These are phyloP conservation scores for Inga leiocalycina DNA, from an alignment of 306 rosid species.

Conservation along the genomic window DNA sequence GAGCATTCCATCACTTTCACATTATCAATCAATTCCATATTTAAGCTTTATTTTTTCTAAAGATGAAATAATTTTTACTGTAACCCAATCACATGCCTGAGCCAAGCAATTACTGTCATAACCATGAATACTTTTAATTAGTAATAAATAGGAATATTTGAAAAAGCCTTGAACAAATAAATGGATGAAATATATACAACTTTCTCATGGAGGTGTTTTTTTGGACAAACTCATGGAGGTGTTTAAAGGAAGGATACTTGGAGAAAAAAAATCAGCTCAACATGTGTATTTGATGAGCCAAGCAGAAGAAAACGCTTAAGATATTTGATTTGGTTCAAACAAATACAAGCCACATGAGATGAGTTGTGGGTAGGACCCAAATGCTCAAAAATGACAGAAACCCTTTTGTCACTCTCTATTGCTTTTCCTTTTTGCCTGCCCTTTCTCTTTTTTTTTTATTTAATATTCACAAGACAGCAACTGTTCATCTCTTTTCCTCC, in stretches of 20 bases:
- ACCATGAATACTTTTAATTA: not conserved
- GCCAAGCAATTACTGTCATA: not conserved
- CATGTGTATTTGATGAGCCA: slow-evolving; percentile 28
- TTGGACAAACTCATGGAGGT: slow-evolving; percentile 3
- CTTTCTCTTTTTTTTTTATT: slow-evolving; percentile 11
- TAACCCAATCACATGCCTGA: not conserved
- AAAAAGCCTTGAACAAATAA: not conserved
- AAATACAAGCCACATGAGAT: slow-evolving; percentile 56
- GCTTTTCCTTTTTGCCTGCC: slow-evolving; percentile 37
- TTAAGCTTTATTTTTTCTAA: not conserved
- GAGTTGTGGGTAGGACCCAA: slow-evolving; percentile 62
- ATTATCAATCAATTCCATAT: not conserved
- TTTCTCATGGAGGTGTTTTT: slow-evolving; percentile 1
- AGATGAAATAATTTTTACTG: not conserved
- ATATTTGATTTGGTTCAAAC: slow-evolving; percentile 52
- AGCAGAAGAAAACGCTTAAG: slow-evolving; percentile 32
- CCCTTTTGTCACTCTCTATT: slow-evolving; percentile 49
- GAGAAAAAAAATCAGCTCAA: not conserved
- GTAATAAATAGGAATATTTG: not conserved
- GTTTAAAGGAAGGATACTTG: slow-evolving; percentile 1
- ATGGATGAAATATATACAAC: not conserved
- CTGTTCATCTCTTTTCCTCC: slow-evolving; percentile 56
- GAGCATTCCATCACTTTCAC: not conserved
- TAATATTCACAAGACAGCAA: slow-evolving; percentile 44
- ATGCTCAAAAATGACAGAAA: slow-evolving; percentile 43